A percentile compares a stretch with the other conserved stretches of the same genome.
These are phyloP conservation scores for Umbilicus rupestris DNA, from an alignment of 164 flowering plant species.

Conservation along the genomic window DNA sequence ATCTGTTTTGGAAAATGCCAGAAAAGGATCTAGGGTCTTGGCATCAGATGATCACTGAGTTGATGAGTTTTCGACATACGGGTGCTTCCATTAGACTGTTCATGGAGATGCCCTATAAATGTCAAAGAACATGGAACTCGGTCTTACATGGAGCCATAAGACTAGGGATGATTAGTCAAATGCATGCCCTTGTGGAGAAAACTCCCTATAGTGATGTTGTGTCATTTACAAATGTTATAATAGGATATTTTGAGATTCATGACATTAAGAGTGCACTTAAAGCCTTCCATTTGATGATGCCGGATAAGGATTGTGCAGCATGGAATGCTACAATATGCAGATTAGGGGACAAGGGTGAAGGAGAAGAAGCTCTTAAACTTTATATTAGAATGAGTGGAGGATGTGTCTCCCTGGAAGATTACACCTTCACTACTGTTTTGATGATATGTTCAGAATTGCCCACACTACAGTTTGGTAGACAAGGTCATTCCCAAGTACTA, in stretches of 20 bases:
- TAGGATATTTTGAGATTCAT: conserved; percentile 46
- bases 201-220: conserved; percentile 32
- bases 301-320: conserved; percentile 31
- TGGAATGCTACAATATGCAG: conserved; percentile 63
- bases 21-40: conserved; percentile 33
- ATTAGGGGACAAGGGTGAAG: conserved; percentile 43
- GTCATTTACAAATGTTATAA: conserved; percentile 44
- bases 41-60: conserved; percentile 36
- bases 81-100: conserved; percentile 37
- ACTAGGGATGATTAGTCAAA: conserved; percentile 33
- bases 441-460: conserved; percentile 45
- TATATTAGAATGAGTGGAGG: conserved; percentile 37
- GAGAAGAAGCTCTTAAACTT: conserved; percentile 46
- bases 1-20: conserved; percentile 45
- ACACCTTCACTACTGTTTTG: conserved; percentile 49
- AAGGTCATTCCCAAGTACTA: conserved; percentile 34
- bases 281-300: conserved; percentile 31
- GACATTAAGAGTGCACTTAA: conserved; percentile 28
- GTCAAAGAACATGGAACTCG: conserved; percentile 34
- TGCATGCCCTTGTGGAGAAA: conserved; percentile 48
- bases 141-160: conserved; percentile 33
- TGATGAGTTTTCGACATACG: conserved; percentile 22
- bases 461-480: conserved; percentile 41
- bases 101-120: conserved; percentile 35
- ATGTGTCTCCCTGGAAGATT: conserved; percentile 31